Percentiles rank a stretch among this genome's conserved stretches.
Conservation (phyloP, 352 stramenopile species). For the Blastocystis sp. region DNA sequence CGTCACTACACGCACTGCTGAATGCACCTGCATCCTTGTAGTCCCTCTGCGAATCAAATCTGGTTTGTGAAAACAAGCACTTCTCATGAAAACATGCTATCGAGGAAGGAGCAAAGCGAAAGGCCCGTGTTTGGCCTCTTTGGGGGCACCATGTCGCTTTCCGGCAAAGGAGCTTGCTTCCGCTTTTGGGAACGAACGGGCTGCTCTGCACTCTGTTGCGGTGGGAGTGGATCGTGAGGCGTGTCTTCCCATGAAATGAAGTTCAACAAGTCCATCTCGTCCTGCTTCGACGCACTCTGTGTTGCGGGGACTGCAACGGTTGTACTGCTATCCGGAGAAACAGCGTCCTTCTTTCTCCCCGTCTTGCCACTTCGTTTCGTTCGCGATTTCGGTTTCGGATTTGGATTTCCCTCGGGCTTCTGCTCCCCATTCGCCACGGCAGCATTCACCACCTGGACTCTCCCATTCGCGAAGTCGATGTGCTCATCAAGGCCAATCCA, state of each 20-base stretch:
- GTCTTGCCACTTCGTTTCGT: background rate
- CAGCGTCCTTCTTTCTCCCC: background rate
- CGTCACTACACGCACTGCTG: background rate
- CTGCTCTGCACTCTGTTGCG: background rate
- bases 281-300: background rate
- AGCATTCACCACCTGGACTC: background rate
- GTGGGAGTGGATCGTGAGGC: background rate
- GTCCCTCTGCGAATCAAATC: too few relatives aligned
- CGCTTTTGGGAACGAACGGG: background rate
- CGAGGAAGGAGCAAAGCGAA: background rate
- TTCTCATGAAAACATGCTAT: conserved; percentile 2
- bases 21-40: background rate
- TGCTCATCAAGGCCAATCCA: conserved; percentile 38
- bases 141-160: background rate
- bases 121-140: background rate
- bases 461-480: background rate
- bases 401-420: background rate
- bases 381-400: background rate
- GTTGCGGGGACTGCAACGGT: background rate
- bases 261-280: conserved; percentile 15
- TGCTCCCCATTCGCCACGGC: background rate
- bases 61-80: too few relatives aligned
- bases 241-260: conserved; percentile 62
- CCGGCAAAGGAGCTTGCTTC: background rate
- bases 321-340: background rate